These are phyloP conservation scores for Saccharomyces uvarum DNA, from an alignment of 1,139 yeast species.

Conservation along the genomic window DNA sequence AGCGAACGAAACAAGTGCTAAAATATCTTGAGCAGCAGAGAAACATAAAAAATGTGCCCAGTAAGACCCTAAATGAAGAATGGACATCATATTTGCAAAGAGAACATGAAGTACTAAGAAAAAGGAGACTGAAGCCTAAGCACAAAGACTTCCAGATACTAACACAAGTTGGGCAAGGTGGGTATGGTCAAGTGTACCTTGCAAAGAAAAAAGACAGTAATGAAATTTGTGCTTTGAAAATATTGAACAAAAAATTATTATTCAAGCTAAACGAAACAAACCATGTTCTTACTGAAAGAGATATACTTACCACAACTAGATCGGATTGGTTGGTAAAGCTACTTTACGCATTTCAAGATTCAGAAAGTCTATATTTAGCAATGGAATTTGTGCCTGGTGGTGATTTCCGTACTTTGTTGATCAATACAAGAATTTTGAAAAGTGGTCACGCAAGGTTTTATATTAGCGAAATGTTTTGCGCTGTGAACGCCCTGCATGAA, in stretches of 20 bases:
- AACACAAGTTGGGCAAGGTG: slow-evolving; percentile 99
- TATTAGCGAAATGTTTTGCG: slow-evolving; percentile 90
- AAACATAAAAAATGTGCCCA: slow-evolving; percentile 35
- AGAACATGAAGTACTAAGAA: slow-evolving; percentile 78
- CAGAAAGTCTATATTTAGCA: slow-evolving; percentile 83
- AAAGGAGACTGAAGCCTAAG: slow-evolving; percentile 83
- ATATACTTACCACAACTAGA: slow-evolving; percentile 87
- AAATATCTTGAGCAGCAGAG: slow-evolving; percentile 40
- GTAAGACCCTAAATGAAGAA: slow-evolving; percentile 43
- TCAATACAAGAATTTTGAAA: slow-evolving; percentile 84
- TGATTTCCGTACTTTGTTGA: slow-evolving; percentile 87
- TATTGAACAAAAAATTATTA: slow-evolving; percentile 77
- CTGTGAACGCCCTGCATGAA: slow-evolving; percentile 88
- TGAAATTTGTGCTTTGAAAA: slow-evolving; percentile 92
- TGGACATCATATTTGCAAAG: slow-evolving; percentile 79
- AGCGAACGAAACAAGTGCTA: slow-evolving; percentile 63
- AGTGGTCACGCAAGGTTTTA: slow-evolving; percentile 96
- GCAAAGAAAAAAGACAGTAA: slow-evolving; percentile 92
- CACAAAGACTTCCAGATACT: slow-evolving; percentile 93
- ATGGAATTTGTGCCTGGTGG: slow-evolving; percentile 99
- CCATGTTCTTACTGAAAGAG: slow-evolving; percentile 93
- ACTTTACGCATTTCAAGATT: slow-evolving; percentile 90
- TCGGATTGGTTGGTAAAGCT: slow-evolving; percentile 94
- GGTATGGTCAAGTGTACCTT: slow-evolving; percentile 93
- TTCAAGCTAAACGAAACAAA: slow-evolving; percentile 90